Evolutionary conservation across 768 basidiomycete genomes (phyloP).

Genomic region (Chlorophyllum brunneum): DNA sequence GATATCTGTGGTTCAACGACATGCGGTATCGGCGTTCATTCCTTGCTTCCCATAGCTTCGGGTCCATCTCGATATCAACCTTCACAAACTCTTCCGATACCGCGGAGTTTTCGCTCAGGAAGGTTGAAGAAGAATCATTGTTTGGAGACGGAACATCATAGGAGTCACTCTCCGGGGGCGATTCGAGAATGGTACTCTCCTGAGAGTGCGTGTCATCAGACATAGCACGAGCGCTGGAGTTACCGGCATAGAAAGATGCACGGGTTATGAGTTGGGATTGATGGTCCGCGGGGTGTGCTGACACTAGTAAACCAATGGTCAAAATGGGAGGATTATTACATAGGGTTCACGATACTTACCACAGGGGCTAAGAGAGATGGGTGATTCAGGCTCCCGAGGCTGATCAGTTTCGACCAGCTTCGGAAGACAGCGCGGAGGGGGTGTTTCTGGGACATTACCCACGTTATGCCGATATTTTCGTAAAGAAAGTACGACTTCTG

Average conservation of each 20-base stretch:
- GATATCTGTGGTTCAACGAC: conserved; percentile 62
- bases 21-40: conserved; percentile 70
- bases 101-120: conserved; percentile 19
- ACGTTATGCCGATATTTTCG: conserved; percentile 39
- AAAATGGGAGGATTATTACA: neutral
- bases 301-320: neutral
- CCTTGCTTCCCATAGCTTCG: conserved; percentile 37
- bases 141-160: conserved; percentile 25
- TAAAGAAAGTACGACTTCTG: conserved; percentile 43
- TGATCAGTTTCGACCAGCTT: conserved; percentile 3
- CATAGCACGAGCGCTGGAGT: neutral
- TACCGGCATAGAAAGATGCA: neutral
- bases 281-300: neutral
- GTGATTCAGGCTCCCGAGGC: neutral
- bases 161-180: conserved; percentile 11
- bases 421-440: neutral
- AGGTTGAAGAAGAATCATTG: conserved; percentile 22
- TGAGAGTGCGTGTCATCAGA: neutral
- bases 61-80: conserved; percentile 27
- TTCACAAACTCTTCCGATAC: conserved; percentile 9
- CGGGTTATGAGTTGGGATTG: neutral
- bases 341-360: neutral
- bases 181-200: neutral
- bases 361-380: conserved; percentile 1
- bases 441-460: conserved; percentile 4